A percentile compares a stretch with the other conserved stretches of the same genome.
Evolutionary conservation across 768 basidiomycete species (phyloP).

Genomic region (Suillus clintonianus): DNA sequence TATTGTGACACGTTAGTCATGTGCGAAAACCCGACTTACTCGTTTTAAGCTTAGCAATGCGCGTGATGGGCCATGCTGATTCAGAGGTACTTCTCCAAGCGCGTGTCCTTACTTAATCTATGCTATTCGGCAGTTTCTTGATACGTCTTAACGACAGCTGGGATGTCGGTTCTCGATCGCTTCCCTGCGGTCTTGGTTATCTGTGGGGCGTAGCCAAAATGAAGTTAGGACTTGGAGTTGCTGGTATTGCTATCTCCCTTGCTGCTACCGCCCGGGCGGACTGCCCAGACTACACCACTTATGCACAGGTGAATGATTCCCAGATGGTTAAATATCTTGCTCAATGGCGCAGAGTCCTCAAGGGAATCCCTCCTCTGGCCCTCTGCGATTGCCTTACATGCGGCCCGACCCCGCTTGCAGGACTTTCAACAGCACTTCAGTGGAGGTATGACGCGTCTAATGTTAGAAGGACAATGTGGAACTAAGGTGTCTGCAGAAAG

Average conservation of each 20-base stretch:
- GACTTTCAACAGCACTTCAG: slow-evolving; percentile 74
- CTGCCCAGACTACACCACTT: slow-evolving; percentile 66
- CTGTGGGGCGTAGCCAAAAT: slow-evolving; percentile 14
- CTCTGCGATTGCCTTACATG: slow-evolving; percentile 70
- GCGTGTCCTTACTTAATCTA: neutral
- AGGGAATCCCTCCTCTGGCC: slow-evolving; percentile 59
- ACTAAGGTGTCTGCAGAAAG: slow-evolving; percentile 45
- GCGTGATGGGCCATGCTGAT: neutral
- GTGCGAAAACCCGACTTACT: neutral
- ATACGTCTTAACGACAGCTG: slow-evolving; percentile 4
- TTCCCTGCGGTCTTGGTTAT: slow-evolving; percentile 1
- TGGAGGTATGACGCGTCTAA: slow-evolving; percentile 52
- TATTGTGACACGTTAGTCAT: neutral
- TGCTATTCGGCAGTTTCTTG: slow-evolving; percentile 13
- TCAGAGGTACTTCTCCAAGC: neutral
- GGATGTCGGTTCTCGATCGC: slow-evolving; percentile 6
- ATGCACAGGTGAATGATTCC: slow-evolving; percentile 47
- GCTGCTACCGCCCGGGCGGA: slow-evolving; percentile 27
- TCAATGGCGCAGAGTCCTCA: slow-evolving; percentile 50
- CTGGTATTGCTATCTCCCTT: slow-evolving; percentile 21
- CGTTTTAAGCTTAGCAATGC: neutral
- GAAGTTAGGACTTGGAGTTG: slow-evolving; percentile 25
- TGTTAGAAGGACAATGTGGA: neutral
- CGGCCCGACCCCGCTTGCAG: slow-evolving; percentile 67
- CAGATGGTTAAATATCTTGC: neutral